Percentiles rank a stretch among this genome's conserved stretches.
These are phyloP conservation scores for Phellopilus nigrolimitatus DNA, from an alignment of 1,284 basidiomycete genomes.

Conservation along the genomic window DNA sequence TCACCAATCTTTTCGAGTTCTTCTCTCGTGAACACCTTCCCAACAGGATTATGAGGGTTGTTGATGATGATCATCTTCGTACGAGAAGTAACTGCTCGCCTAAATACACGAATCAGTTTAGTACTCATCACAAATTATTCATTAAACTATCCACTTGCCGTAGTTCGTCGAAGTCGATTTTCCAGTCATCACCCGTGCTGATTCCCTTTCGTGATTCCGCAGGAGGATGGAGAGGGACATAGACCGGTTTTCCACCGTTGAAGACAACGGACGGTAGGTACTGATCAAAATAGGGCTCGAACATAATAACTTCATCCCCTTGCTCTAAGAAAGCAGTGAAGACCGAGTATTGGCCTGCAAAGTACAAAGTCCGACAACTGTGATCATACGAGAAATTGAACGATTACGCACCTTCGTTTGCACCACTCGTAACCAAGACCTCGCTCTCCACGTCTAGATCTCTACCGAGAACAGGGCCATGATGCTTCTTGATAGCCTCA, in stretches of 20 bases:
- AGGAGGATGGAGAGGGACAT: slow-evolving; percentile 92
- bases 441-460: slow-evolving; percentile 82
- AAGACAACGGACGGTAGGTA: slow-evolving; percentile 90
- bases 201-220: slow-evolving; percentile 42
- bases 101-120: slow-evolving; percentile 26
- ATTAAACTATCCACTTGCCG: slow-evolving; percentile 41
- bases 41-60: slow-evolving; percentile 94
- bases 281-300: slow-evolving; percentile 98
- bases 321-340: slow-evolving; percentile 84
- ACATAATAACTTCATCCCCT: slow-evolving; percentile 97
- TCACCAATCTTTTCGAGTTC: slow-evolving; percentile 85
- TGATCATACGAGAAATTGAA: neutral
- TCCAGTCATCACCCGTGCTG: slow-evolving; percentile 82
- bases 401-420: slow-evolving; percentile 75
- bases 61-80: slow-evolving; percentile 94
- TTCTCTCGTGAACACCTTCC: slow-evolving; percentile 85
- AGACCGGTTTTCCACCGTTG: slow-evolving; percentile 90
- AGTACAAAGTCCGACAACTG: neutral
- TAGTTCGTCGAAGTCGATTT: slow-evolving; percentile 80
- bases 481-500: slow-evolving; percentile 79
- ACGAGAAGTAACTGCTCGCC: slow-evolving; percentile 76
- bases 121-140: neutral
- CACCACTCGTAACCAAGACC: slow-evolving; percentile 92
- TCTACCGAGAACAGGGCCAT: slow-evolving; percentile 66
- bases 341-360: slow-evolving; percentile 82